Evolutionary conservation across 176 grass and related monocot genomes (phyloP).

Genomic region (Saccharum officinarum): DNA sequence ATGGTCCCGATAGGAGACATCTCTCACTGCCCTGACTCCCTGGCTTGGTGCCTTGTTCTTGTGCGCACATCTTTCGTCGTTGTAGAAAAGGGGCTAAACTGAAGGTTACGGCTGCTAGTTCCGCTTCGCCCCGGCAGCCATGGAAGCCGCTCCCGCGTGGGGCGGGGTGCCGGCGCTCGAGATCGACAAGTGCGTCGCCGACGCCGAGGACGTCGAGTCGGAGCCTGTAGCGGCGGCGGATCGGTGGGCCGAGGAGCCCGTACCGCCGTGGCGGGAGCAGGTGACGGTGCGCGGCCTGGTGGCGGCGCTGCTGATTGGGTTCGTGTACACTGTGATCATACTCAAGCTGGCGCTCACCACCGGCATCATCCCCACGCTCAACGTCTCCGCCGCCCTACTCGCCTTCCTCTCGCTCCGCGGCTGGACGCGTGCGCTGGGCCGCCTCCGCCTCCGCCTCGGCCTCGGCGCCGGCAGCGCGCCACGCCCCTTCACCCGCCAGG

Average conservation of each 20-base stretch:
- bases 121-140: background rate
- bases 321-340: constrained; percentile 79
- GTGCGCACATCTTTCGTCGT: background rate
- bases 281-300: constrained; percentile 65
- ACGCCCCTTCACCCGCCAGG: constrained; percentile 77
- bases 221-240: background rate
- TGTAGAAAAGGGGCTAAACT: background rate
- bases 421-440: constrained; percentile 62
- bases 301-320: constrained; percentile 59
- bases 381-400: constrained; percentile 80
- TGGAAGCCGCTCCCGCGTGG: constrained; percentile 13
- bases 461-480: constrained; percentile 20
- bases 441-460: background rate
- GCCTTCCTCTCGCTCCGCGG: constrained; percentile 72
- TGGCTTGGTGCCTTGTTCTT: background rate
- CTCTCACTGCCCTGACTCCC: background rate
- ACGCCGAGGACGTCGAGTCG: constrained; percentile 25
- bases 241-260: background rate
- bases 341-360: constrained; percentile 83
- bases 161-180: background rate
- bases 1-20: no score
- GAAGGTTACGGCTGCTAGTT: background rate
- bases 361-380: constrained; percentile 76
- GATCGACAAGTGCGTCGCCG: constrained; percentile 25
- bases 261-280: constrained; percentile 58